Conservation (phyloP, 2,329 filamentous ascomycete species). For the Curvularia eragrostidis region DNA sequence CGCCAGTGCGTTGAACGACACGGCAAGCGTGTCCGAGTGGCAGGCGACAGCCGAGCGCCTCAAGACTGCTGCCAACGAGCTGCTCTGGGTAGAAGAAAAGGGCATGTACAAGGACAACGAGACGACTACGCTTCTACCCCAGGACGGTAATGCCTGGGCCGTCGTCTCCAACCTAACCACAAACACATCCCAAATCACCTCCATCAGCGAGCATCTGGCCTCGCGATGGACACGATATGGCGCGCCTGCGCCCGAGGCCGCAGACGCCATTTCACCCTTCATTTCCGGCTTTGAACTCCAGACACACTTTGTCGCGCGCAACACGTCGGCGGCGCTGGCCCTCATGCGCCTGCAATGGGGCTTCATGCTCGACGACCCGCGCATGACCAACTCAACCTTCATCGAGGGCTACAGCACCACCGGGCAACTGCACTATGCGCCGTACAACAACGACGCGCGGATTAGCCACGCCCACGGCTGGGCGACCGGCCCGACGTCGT, state of each 20-base stretch:
- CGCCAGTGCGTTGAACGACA: conserved; percentile 57
- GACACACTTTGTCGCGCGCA: conserved; percentile 53
- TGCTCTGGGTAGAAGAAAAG: conserved; percentile 58
- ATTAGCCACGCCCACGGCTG: conserved; percentile 60
- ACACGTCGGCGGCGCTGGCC: conserved; percentile 51
- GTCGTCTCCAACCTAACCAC: conserved; percentile 50
- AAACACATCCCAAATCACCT: conserved; percentile 35
- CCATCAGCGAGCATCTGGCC: conserved; percentile 45
- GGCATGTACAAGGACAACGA: conserved; percentile 64
- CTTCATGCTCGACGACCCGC: conserved; percentile 62
- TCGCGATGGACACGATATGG: conserved; percentile 53
- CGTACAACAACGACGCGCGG: conserved; percentile 57
- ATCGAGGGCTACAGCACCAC: conserved; percentile 59
- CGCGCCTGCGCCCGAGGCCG: conserved; percentile 57
- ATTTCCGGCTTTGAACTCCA: conserved; percentile 57
- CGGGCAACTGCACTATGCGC: conserved; percentile 58
- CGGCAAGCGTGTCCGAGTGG: conserved; percentile 51
- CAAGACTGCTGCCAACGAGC: conserved; percentile 54
- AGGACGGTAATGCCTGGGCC: conserved; percentile 55
- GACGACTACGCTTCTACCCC: conserved; percentile 58
- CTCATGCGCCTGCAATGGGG: conserved; percentile 60
- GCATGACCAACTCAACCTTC: conserved; percentile 62
- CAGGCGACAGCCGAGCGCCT: conserved; percentile 52
- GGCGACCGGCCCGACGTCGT: conserved; percentile 58
- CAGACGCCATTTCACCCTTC: conserved; percentile 57